These are phyloP conservation scores for Astrocystis sublimbata DNA, from an alignment of 495 filamentous ascomycete genomes.

Conservation along the genomic window DNA sequence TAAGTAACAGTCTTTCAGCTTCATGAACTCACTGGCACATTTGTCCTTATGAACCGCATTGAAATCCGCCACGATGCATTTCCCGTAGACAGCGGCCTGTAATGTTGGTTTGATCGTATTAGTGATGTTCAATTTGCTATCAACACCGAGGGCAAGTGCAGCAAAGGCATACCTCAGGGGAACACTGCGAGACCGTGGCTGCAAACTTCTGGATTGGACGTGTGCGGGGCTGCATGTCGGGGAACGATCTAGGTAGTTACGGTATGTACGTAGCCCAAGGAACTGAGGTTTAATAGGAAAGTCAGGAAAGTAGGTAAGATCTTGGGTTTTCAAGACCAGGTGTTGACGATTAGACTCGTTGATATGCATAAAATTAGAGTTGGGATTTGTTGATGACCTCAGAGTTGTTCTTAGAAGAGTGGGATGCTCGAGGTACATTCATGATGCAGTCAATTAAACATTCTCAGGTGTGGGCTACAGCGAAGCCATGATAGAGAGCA, in stretches of 20 bases:
- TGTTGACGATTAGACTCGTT: neutral
- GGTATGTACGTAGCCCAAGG: too few species aligned
- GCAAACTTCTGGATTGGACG: slow-evolving; percentile 91
- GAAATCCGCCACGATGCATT: slow-evolving; percentile 90
- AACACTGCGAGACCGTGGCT: slow-evolving; percentile 77
- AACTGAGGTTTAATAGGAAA: too few species aligned
- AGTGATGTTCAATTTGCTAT: slow-evolving; percentile 3
- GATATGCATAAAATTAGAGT: too few species aligned
- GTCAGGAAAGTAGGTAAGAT: too few species aligned
- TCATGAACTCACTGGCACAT: slow-evolving; percentile 83
- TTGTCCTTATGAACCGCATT: slow-evolving; percentile 89
- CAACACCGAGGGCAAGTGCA: slow-evolving; percentile 1
- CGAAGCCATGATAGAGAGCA: neutral
- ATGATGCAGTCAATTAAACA: slow-evolving; percentile 5
- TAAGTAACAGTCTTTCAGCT: slow-evolving; percentile 83
- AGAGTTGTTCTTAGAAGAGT: neutral
- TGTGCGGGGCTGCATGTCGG: slow-evolving; percentile 36
- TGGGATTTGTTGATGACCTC: neutral
- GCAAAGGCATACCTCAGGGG: slow-evolving; percentile 63
- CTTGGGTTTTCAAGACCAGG: neutral
- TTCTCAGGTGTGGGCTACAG: neutral
- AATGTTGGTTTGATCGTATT: slow-evolving; percentile 4
- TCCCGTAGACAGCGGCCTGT: slow-evolving; percentile 83
- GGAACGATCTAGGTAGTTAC: neutral
- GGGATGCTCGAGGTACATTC: neutral